Percentiles rank a stretch among this genome's conserved stretches.
phyloP scores from a whole-genome alignment of 768 basidiomycete species.

The Phylloporus sp. region DNA sequence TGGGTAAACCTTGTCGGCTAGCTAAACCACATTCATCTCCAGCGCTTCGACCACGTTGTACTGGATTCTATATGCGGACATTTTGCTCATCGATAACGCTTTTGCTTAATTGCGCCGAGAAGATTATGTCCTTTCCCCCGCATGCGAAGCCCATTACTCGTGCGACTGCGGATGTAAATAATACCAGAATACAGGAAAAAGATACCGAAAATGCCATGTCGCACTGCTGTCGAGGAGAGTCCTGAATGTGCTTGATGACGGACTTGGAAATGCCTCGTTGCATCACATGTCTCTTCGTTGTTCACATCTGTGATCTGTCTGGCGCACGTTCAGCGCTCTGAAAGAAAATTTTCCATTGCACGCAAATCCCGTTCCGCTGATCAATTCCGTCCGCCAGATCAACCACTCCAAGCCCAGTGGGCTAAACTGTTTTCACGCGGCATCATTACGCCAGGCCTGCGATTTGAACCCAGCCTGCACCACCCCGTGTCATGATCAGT shows the following conservation, averaged over 20 bases:
- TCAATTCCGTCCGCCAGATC: constrained; percentile 7
- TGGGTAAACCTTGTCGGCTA: constrained; percentile 8
- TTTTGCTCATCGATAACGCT: constrained; percentile 17
- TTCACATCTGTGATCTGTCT: neutral
- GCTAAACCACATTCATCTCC: neutral
- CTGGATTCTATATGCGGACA: constrained; percentile 3
- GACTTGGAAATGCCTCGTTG: constrained; percentile 16
- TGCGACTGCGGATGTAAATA: constrained; percentile 1
- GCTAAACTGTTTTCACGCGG: neutral
- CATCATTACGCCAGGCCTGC: neutral
- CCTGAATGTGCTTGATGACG: neutral
- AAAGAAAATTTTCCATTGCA: neutral
- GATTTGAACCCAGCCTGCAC: constrained; percentile 1
- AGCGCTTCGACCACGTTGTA: constrained; percentile 9
- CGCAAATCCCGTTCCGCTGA: constrained; percentile 11
- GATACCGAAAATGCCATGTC: constrained; percentile 4
- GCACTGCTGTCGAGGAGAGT: constrained; percentile 1
- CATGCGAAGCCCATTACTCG: neutral
- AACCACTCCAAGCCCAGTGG: neutral
- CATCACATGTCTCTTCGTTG: neutral
- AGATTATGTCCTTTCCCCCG: neutral
- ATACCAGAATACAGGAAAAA: constrained; percentile 5
- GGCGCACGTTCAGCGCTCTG: neutral
- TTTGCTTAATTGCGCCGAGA: constrained; percentile 9
- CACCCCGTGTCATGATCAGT: neutral